Evolutionary conservation across 495 filamentous ascomycete genomes (phyloP).

Genomic region (Hypoxylon crocopeplum): DNA sequence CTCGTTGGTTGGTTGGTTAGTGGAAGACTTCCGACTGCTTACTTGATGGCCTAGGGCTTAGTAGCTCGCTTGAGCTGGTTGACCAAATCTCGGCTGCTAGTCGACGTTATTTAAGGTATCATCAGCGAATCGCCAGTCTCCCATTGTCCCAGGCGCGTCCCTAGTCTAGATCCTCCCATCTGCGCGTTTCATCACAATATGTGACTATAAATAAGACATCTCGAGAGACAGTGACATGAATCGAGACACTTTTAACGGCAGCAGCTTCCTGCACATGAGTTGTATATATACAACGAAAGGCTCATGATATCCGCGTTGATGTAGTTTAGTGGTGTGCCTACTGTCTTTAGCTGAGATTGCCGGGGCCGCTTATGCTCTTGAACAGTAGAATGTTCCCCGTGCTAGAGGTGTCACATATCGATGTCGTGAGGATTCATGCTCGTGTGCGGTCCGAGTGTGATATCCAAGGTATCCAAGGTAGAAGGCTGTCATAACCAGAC

Average conservation of each 20-base stretch:
- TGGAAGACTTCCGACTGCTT: neutral
- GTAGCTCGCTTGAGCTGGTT: neutral
- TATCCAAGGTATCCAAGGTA: no score
- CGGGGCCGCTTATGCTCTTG: no score
- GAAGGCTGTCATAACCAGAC: no score
- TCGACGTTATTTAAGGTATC: constrained; percentile 1
- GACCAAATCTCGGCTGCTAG: constrained; percentile 13
- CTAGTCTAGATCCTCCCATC: neutral
- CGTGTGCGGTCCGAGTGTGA: no score
- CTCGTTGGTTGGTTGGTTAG: no score
- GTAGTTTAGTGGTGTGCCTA: no score
- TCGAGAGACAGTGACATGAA: constrained; percentile 14
- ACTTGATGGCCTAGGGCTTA: neutral
- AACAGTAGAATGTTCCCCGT: no score
- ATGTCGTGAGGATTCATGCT: no score
- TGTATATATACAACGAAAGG: no score
- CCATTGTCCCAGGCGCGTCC: neutral
- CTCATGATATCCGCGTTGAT: no score
- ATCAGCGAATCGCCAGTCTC: constrained; percentile 4
- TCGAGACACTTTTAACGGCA: constrained; percentile 4
- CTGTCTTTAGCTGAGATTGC: neutral
- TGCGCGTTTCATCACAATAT: constrained; percentile 14
- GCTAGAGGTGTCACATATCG: no score
- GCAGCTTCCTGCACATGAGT: neutral
- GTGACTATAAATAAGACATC: constrained; percentile 4